Evolutionary conservation across 202 grass and related monocot species (phyloP), one percentile per base, ranked within the genome.

Genomic region (Panicum hallii): DNA sequence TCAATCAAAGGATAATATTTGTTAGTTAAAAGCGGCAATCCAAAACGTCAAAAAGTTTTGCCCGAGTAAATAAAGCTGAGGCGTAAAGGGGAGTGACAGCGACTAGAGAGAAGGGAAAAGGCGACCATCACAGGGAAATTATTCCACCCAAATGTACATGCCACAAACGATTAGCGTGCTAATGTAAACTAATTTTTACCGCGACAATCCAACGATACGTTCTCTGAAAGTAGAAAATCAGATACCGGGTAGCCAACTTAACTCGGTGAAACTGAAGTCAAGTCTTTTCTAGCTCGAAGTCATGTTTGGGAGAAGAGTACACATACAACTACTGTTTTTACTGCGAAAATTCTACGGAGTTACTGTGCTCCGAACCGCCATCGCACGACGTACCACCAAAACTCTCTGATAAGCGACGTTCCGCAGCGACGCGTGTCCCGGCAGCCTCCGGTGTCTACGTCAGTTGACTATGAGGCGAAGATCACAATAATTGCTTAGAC

Each of bases 401-500:
- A 57, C 54, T 64, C 80, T 40, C 14, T 58, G 58, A 44, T 45
- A 54, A 36, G 17, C 1, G 28, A 11, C 65, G 10, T 45, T 74
- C 7, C 23, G 10, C 12, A 1, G 63, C 0, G 54, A 80, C 70
- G 70, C 63, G 81, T 77, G 63, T 76, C 53, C 17, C 15, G 80
- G 11, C 26, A 69, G 45, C 69, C 53, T 48, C 38, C 40, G 62
- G 53, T 84, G 84, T 75, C 69, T 15, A 79, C 30, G 64, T 80
- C 75, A 71, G 38, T 69, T 87, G 89, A 90, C 75, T 79, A 79
- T 11, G 12, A 30, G 3, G 14, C 75, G 60, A 63, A 52, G 1
- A 76, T 76, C 62, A 54, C 80, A 87, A 77, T 76, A 80, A 75
- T 80, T 80, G 62, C 63, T 76, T 16, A n/a, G 62, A 80, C 36